These are phyloP conservation scores for Arabidopsis arenosa DNA, from an alignment of 345 rosid species.

Conservation along the genomic window DNA sequence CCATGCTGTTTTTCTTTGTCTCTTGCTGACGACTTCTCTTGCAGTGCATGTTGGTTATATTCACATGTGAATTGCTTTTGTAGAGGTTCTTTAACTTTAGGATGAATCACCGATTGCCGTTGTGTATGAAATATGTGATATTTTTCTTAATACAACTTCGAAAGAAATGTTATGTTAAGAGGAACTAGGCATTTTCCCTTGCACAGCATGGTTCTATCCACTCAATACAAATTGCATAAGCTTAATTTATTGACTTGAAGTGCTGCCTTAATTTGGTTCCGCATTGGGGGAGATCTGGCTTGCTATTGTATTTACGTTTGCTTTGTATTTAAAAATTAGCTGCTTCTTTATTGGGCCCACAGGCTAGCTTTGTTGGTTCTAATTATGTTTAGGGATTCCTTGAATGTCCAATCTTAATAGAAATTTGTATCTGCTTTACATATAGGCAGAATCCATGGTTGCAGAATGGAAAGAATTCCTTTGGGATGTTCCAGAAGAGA, in stretches of 20 bases:
- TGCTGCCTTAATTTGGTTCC: slow-evolving; percentile 19
- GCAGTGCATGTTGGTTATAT: slow-evolving; percentile 24
- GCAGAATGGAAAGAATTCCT: slow-evolving; percentile 99
- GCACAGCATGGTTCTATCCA: neutral
- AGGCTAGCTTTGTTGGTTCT: slow-evolving; percentile 2
- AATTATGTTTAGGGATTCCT: slow-evolving; percentile 14
- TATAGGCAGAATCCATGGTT: slow-evolving; percentile 98
- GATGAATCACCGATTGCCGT: slow-evolving; percentile 25
- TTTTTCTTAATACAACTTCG: slow-evolving; percentile 20
- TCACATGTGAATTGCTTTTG: slow-evolving; percentile 18
- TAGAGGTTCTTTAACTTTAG: slow-evolving; percentile 27
- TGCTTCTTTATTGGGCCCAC: neutral
- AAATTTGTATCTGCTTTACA: slow-evolving; percentile 32
- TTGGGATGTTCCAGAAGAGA: slow-evolving; percentile 99
- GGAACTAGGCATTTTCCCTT: slow-evolving; percentile 20
- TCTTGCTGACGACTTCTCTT: slow-evolving; percentile 15
- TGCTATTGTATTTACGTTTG: slow-evolving; percentile 20
- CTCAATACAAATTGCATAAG: slow-evolving; percentile 15
- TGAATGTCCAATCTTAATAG: slow-evolving; percentile 26
- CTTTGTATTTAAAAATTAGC: slow-evolving; percentile 18
- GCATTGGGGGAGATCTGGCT: slow-evolving; percentile 23
- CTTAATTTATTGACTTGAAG: slow-evolving; percentile 30
- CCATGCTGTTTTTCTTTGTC: slow-evolving; percentile 12
- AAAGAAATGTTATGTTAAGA: slow-evolving; percentile 13
- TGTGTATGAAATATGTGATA: slow-evolving; percentile 25